A percentile compares a stretch with the other conserved stretches of the same genome.
Conservation (phyloP, 2,329 filamentous ascomycete genomes). For the Westerdykella ornata region DNA sequence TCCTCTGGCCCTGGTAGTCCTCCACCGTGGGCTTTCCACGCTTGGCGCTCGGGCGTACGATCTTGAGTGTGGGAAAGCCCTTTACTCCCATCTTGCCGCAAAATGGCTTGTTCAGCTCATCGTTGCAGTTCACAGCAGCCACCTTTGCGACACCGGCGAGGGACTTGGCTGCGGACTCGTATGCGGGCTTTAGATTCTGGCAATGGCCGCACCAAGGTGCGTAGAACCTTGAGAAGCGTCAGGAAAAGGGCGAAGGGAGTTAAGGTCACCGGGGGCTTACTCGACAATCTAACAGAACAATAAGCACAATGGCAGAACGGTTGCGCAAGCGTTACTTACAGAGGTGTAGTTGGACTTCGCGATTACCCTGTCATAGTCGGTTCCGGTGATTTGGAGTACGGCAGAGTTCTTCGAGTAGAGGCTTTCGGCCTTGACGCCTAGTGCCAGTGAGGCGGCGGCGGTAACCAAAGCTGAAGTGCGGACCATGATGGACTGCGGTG, state of each 20-base stretch:
- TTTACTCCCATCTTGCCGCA: slow-evolving; percentile 81
- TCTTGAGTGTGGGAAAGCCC: slow-evolving; percentile 95
- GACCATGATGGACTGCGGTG: slow-evolving; percentile 24
- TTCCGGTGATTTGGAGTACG: slow-evolving; percentile 73
- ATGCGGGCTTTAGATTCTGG: slow-evolving; percentile 89
- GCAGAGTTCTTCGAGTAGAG: slow-evolving; percentile 82
- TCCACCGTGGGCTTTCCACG: slow-evolving; percentile 72
- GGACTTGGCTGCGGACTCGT: slow-evolving; percentile 85
- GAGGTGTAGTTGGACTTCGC: slow-evolving; percentile 86
- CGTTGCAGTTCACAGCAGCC: slow-evolving; percentile 90
- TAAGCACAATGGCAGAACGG: slow-evolving; percentile 3
- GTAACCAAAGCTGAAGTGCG: slow-evolving; percentile 40
- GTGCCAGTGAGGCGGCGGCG: slow-evolving; percentile 56
- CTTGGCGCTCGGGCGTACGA: slow-evolving; percentile 79
- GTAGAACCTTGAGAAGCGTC: slow-evolving; percentile 67
- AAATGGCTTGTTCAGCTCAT: slow-evolving; percentile 82
- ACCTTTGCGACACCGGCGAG: slow-evolving; percentile 91
- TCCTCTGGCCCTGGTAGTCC: slow-evolving; percentile 80
- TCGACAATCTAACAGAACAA: slow-evolving; percentile 32
- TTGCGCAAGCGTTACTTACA: slow-evolving; percentile 49
- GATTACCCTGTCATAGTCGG: slow-evolving; percentile 75
- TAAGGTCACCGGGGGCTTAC: slow-evolving; percentile 18
- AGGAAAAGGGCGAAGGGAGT: background rate
- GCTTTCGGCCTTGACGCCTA: slow-evolving; percentile 60
- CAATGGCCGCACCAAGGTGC: slow-evolving; percentile 98